phyloP scores from a whole-genome alignment of 2,329 filamentous ascomycete genomes.

The Hymenoscyphus salicellus region DNA sequence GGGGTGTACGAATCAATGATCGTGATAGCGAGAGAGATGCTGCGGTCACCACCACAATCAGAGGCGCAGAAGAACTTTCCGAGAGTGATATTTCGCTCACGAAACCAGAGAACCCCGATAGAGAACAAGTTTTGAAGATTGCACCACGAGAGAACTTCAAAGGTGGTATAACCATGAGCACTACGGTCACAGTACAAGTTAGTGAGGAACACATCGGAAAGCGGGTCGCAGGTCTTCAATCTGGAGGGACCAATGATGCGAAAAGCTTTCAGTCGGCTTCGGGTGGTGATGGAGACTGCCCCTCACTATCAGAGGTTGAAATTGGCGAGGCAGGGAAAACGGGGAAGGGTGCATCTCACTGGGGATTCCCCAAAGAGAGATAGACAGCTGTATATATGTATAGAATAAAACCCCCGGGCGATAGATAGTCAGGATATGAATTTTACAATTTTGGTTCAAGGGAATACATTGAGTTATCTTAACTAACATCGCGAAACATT shows the following conservation, averaged over 20 bases:
- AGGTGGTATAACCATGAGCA: conserved; percentile 9
- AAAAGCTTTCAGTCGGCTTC: background rate
- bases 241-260: background rate
- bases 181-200: conserved; percentile 5
- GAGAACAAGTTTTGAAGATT: background rate
- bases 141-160: background rate
- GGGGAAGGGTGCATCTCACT: background rate
- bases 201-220: conserved; percentile 6
- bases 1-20: background rate
- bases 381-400: background rate
- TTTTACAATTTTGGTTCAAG: background rate
- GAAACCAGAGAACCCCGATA: background rate
- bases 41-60: conserved; percentile 4
- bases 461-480: background rate
- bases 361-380: conserved; percentile 1
- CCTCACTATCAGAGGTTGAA: background rate
- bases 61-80: background rate
- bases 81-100: background rate
- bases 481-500: background rate
- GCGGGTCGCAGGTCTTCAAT: background rate
- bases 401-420: no score
- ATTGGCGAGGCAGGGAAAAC: background rate
- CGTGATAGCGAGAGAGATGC: background rate
- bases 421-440: no score
- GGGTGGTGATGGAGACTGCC: background rate